A percentile compares a stretch with the other conserved stretches of the same genome.
Evolutionary conservation across 2,329 filamentous ascomycete species (phyloP).

Genomic region (Sarocladiaceae sp.): DNA sequence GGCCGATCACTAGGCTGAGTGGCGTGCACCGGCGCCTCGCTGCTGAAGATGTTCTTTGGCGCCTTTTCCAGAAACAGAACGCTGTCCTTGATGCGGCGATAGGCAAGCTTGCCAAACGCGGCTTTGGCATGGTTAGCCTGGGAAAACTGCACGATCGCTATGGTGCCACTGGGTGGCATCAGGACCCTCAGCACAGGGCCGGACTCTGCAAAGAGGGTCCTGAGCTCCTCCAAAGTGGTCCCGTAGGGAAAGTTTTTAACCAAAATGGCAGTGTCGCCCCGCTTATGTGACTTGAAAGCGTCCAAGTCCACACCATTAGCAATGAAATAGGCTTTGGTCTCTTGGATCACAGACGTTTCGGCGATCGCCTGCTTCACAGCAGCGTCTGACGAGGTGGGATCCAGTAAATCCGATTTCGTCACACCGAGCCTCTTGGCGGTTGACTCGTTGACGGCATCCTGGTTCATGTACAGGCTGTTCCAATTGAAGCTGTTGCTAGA

Average conservation of each 20-base stretch:
- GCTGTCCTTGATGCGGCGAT: conserved; percentile 84
- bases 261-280: conserved; percentile 80
- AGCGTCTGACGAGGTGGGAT: conserved; percentile 92
- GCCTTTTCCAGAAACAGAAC: conserved; percentile 92
- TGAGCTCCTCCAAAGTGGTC: conserved; percentile 71
- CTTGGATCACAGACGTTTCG: conserved; percentile 92
- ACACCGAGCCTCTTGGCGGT: conserved; percentile 82
- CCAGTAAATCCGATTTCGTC: conserved; percentile 83
- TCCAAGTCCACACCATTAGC: conserved; percentile 86
- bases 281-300: conserved; percentile 77
- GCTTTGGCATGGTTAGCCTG: conserved; percentile 72
- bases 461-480: conserved; percentile 99
- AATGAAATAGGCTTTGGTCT: conserved; percentile 87
- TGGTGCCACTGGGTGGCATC: conserved; percentile 88
- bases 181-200: conserved; percentile 75
- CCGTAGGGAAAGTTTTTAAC: conserved; percentile 93
- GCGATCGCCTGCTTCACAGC: conserved; percentile 95
- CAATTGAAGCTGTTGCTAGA: conserved; percentile 80
- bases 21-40: conserved; percentile 13
- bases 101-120: conserved; percentile 80
- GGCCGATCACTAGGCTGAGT: conserved; percentile 19
- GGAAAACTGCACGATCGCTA: conserved; percentile 85
- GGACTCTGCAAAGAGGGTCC: conserved; percentile 76
- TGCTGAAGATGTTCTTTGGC: conserved; percentile 69
- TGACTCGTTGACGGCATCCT: conserved; percentile 88